These are phyloP conservation scores for Mercurialis annua DNA, from an alignment of 345 rosid species.

Conservation along the genomic window DNA sequence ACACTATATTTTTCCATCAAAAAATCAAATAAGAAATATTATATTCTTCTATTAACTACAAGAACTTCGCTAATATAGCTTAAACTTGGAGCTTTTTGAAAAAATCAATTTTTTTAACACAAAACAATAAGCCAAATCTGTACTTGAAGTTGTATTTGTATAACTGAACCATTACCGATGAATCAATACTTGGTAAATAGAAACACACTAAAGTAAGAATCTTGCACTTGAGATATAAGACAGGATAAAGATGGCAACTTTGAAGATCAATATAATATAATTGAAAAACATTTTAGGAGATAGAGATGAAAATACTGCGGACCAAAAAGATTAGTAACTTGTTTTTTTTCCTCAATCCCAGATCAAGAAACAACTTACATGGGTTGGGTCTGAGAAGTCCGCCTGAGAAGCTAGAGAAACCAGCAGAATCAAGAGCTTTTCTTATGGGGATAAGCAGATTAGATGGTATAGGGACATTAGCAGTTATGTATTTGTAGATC, in stretches of 20 bases:
- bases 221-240: background rate
- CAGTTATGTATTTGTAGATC: conserved; percentile 79
- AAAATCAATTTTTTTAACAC: background rate
- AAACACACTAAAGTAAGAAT: background rate
- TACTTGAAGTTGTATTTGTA: background rate
- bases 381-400: conserved; percentile 49
- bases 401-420: conserved; percentile 38
- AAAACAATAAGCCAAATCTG: background rate
- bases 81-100: background rate
- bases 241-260: background rate
- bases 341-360: too few relatives aligned
- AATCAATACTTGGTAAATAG: background rate
- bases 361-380: conserved; percentile 35
- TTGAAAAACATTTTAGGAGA: background rate
- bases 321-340: too few relatives aligned
- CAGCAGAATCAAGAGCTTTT: conserved; percentile 64
- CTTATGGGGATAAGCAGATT: conserved; percentile 67
- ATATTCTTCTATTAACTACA: background rate
- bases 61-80: background rate
- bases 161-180: background rate
- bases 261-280: background rate
- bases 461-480: conserved; percentile 76
- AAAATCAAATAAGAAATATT: conserved; percentile 5
- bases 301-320: background rate
- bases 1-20: conserved; percentile 34